Evolutionary conservation across 768 basidiomycete species (phyloP), one percentile per base, ranked within the genome.

Genomic region (Cystobasidium onofrii): DNA sequence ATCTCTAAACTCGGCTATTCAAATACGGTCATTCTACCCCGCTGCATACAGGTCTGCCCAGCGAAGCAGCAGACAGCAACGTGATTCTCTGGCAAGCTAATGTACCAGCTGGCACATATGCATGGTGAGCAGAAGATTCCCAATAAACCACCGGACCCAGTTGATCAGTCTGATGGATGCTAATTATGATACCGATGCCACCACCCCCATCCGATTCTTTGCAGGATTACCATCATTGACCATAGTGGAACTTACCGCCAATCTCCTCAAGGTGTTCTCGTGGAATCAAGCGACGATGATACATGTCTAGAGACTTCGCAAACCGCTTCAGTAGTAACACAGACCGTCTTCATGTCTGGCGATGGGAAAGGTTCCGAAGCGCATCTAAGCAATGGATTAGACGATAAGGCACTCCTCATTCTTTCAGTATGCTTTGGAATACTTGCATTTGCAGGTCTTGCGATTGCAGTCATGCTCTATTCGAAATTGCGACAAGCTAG

Each of bases 151-250:
- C 39, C 15, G 39, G n/a, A n/a, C 39, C 39, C 15, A 39, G n/a
- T n/a, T n/a, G 39, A 39, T 39, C 39, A 39, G 15, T 15, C 39
- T 39, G 39, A 39, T 15, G 39, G 39, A 60, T 29, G 33, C 57
- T 34, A 13, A 29, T 60, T 4, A n/a, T n/a, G 34, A 36, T 20
- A 33, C 64, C 23, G 31, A 66, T n/a, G n/a, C 64, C 10, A 23
- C 33, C 23, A 10, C 43, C 4, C 31, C 64, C 3, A 25, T 36
- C 34, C n/a, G n/a, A 27, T 36, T 27, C 61, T 63, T 10, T 34
- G n/a, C 54, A 71, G 69, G 69, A 71, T 71, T 27, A 71, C 69
- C 31, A 54, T 71, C 54, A 34, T 71, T 20, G 69, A 71, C 55
- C 69, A 71, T 31, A 33, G 27, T 17, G 69, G 69, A 25, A 27